Base-by-base conservation (phyloP, 2,329 filamentous ascomycete species). In the Fusarium buxicola region DNA sequence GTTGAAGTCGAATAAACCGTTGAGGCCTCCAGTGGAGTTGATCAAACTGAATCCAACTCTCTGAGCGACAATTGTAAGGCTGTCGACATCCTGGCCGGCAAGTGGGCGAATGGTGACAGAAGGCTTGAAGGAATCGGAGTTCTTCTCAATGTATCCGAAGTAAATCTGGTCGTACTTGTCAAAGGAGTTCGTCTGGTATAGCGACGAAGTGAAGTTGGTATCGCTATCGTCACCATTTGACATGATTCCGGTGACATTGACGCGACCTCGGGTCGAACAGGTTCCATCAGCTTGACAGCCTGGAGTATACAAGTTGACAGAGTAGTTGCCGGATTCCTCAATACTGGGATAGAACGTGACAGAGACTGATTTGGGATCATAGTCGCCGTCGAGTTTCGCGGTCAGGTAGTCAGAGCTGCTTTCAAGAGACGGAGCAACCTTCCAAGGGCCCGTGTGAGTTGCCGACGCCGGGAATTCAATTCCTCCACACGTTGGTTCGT, bases 81-180 rank as follows among this genome's bases (percentile, higher is more conserved):
- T 77, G 7, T 82, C 77, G 30, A 88, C 77, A 11, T 78, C 77
- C 75, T 93, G 90, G 34, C 85, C 88, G 28, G 83, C 74, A 18
- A 87, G 80, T 5, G 94, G 91, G 0, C 87, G 84, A 39, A 99
- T 79, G 0, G 91, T 96, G 48, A 99, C 88, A 5, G 86, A 86
- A 12, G 94, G 92, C 36, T 88, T 88, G 81, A 97, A 97, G 16
- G 84, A 85, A 61, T 80, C 81, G 9, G 86, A 89, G 49, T 85
- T 88, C 50, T 89, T 88, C 72, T 98, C 92, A 50, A 99, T 87
- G 65, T 88, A 88, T 41, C 94, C 95, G 65, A 89, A 90, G 77
- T 93, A 97, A 56, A 99, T 88, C 67, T 92, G 89, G 73, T 99
- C 95, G 72, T 96, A 98, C 77, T 99, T 99, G 81, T 98, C 94